These are phyloP conservation scores for Dioscorea zingiberensis DNA, from an alignment of 106 monocot species.

Conservation along the genomic window DNA sequence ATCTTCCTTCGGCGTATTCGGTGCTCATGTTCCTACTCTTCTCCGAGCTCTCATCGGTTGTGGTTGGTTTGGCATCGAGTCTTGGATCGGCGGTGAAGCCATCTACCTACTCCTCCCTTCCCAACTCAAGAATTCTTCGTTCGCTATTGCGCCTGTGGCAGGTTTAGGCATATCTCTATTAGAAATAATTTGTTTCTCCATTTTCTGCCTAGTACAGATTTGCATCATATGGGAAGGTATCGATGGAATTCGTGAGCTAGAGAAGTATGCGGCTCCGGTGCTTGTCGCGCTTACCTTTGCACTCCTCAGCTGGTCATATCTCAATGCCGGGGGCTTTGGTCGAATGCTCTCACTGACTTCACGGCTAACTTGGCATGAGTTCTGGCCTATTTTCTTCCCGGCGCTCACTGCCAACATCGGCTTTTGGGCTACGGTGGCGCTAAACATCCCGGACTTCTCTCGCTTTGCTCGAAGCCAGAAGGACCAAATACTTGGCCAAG, in stretches of 20 bases:
- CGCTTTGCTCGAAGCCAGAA: constrained; percentile 71
- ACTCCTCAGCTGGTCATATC: constrained; percentile 70
- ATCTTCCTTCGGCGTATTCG: constrained; percentile 67
- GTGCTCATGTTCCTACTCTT: constrained; percentile 71
- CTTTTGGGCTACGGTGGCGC: constrained; percentile 90
- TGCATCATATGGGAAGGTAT: constrained; percentile 45
- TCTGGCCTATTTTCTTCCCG: constrained; percentile 81
- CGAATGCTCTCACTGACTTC: constrained; percentile 53
- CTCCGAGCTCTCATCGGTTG: constrained; percentile 85
- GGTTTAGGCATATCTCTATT: constrained; percentile 39
- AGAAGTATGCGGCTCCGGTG: constrained; percentile 79
- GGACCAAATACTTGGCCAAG: constrained; percentile 80
- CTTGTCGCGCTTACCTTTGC: constrained; percentile 51
- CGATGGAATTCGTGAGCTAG: constrained; percentile 65
- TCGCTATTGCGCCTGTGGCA: constrained; percentile 8
- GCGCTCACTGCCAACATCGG: constrained; percentile 88
- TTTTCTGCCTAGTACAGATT: constrained; percentile 73
- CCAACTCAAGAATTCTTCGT: constrained; percentile 21
- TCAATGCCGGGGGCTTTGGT: constrained; percentile 73
- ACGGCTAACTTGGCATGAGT: constrained; percentile 33
- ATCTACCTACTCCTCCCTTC: constrained; percentile 61
- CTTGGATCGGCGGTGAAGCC: constrained; percentile 91
- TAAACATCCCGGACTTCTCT: constrained; percentile 97
- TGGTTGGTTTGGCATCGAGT: constrained; percentile 92
- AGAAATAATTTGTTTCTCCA: constrained; percentile 63